These are phyloP conservation scores for Saccharomyces pastorianus DNA, from an alignment of 1,139 yeast species.

Conservation along the genomic window DNA sequence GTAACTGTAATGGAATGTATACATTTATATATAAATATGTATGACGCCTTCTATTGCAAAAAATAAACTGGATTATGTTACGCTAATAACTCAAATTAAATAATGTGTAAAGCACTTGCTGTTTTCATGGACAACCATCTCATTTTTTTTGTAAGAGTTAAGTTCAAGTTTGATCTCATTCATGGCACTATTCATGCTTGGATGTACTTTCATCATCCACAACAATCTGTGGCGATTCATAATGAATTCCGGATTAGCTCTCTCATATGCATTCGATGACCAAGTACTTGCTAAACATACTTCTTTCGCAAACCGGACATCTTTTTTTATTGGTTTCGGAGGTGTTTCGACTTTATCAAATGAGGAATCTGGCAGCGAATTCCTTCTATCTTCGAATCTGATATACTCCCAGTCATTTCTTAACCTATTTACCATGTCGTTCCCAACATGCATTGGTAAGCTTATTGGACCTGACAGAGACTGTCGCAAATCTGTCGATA, in stretches of 20 bases:
- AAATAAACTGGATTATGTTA: no score
- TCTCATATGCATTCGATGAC: constrained; percentile 21
- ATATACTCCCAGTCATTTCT: constrained; percentile 6
- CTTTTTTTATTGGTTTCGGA: neutral
- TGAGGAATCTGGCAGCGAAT: neutral
- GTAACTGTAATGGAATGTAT: neutral
- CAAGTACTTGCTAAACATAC: constrained; percentile 20
- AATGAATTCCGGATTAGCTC: constrained; percentile 21
- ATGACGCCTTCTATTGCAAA: neutral
- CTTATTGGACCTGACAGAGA: neutral
- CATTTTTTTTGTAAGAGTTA: constrained; percentile 26
- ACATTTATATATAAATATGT: neutral
- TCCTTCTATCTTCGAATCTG: neutral
- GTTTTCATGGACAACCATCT: constrained; percentile 28
- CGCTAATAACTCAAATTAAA: neutral
- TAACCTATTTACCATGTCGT: constrained; percentile 6
- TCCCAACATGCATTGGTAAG: neutral
- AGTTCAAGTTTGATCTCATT: constrained; percentile 22
- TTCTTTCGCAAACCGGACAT: constrained; percentile 13
- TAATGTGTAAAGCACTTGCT: constrained; percentile 26
- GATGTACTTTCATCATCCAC: constrained; percentile 2
- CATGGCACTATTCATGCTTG: constrained; percentile 3
- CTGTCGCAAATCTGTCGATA: neutral
- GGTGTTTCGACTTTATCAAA: neutral
- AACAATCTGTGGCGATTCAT: constrained; percentile 8